phyloP scores from a whole-genome alignment of 2,329 filamentous ascomycete species.

The Penicillium sp. region DNA sequence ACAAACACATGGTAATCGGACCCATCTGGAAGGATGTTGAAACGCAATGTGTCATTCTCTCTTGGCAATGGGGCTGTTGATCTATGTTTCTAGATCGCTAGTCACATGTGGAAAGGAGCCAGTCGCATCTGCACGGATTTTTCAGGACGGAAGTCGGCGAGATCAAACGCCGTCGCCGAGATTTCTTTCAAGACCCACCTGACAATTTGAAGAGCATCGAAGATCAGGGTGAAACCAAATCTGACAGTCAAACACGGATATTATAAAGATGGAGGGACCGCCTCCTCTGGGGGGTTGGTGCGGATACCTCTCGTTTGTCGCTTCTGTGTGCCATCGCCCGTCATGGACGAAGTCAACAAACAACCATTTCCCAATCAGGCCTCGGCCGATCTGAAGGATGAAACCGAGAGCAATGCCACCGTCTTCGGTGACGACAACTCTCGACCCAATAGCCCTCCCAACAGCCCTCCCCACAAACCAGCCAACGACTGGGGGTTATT shows the following conservation, averaged over 20 bases:
- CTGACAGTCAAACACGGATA: background rate
- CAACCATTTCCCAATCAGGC: constrained; percentile 4
- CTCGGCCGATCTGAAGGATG: constrained; percentile 14
- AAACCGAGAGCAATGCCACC: constrained; percentile 26
- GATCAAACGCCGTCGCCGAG: too few species aligned
- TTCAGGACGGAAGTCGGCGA: too few species aligned
- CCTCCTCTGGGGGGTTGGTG: background rate
- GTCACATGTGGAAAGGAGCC: too few species aligned
- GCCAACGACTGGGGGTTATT: constrained; percentile 47
- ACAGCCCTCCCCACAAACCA: constrained; percentile 19
- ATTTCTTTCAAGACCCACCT: too few species aligned
- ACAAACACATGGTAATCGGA: too few species aligned
- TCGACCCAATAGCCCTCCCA: constrained; percentile 5
- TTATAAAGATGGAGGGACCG: background rate
- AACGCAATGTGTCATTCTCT: too few species aligned
- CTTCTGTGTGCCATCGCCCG: background rate
- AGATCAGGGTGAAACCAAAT: too few species aligned
- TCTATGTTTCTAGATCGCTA: too few species aligned
- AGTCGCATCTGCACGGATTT: too few species aligned
- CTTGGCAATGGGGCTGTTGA: too few species aligned
- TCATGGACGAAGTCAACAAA: constrained; percentile 8
- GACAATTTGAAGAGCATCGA: too few species aligned
- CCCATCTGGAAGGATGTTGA: too few species aligned
- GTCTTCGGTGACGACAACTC: constrained; percentile 21
- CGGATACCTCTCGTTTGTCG: background rate